A percentile compares a stretch with the other conserved stretches of the same genome.
These are phyloP conservation scores for Cystoderma amianthinum DNA, from an alignment of 768 basidiomycete species.

Conservation along the genomic window DNA sequence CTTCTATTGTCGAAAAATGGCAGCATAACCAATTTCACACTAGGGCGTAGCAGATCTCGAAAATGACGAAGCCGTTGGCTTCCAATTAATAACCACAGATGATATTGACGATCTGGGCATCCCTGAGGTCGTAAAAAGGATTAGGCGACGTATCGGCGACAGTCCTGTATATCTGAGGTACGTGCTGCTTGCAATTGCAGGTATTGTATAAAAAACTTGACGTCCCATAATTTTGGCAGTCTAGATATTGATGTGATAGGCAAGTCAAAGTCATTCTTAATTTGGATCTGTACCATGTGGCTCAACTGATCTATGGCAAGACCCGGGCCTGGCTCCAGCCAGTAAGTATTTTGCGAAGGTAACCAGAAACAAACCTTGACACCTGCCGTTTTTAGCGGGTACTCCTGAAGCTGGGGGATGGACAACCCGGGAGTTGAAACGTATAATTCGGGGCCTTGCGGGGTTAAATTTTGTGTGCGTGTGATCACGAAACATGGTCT, in stretches of 20 bases:
- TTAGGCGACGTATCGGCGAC: conserved; percentile 65
- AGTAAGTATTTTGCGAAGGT: conserved; percentile 35
- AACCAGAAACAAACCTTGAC: background rate
- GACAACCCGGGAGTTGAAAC: conserved; percentile 78
- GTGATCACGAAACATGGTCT: background rate
- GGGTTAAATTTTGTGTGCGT: conserved; percentile 77
- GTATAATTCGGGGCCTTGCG: conserved; percentile 71
- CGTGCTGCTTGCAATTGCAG: conserved; percentile 9
- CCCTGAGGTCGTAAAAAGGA: conserved; percentile 59
- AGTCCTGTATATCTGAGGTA: conserved; percentile 74
- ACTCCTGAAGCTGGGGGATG: conserved; percentile 84
- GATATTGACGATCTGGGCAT: conserved; percentile 82
- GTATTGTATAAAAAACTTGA: background rate
- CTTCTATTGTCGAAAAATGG: conserved; percentile 14
- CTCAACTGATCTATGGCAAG: conserved; percentile 17
- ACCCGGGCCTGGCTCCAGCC: conserved; percentile 75
- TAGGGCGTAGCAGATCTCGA: conserved; percentile 58
- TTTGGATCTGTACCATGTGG: background rate
- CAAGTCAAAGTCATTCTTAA: conserved; percentile 18
- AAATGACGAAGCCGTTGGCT: conserved; percentile 69
- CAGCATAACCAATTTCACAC: background rate
- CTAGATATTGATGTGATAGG: conserved; percentile 82
- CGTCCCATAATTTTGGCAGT: conserved; percentile 21
- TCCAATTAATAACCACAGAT: conserved; percentile 71
- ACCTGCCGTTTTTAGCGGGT: conserved; percentile 42